Base-by-base conservation (phyloP, 306 rosid species). In the Sicyos baderoa region DNA sequence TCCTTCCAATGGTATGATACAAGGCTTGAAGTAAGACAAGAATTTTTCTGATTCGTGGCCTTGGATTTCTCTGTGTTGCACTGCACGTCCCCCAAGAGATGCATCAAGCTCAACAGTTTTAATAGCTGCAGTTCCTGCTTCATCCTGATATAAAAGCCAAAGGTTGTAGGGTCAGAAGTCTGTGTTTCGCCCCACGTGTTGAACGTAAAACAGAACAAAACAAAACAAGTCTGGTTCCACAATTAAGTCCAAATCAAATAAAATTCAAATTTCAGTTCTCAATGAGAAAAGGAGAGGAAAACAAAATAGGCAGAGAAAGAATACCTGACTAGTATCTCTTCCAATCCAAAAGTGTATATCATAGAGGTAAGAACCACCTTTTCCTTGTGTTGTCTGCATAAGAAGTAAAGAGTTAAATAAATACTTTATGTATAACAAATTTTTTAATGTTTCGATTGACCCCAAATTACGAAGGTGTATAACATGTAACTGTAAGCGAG, bases 281-380 rank as follows among this genome's bases (percentile, higher is more conserved):
- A 37, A 42, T 51, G 72, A 29, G 75, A 45, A 82, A 70, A 57
- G 66, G 48, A 73, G 11, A 40, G 12, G 45, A 40, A 40, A 40
- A 40, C 45, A 40, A 47, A 47, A 47, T 12, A 47, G 74, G 68
- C 25, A 23, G 69, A 68, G 70, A 32, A 78, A 72, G 74, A 74
- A 59, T 63, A 90, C 99, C 95, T 90, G 97, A 83, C 97, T 94
- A 50, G 99, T 85, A 80, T 94, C 99, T 84, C 82, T 94, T 83
- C 99, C 99, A 85, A 94, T 75, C 99, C 99, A 94, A 78, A 94
- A 94, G 88, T 94, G 99, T 68, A 94, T 85, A 73, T 94, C 99
- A 77, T 76, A 84, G 9, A 85, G 78, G 78, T 84, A 86, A 79
- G 88, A 67, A 9, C 99, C 96, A 54, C 97, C 99, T 86, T 79